Base-by-base conservation (phyloP, 371 early-diverging fungal genomes). In the Entomophthora muscae region DNA sequence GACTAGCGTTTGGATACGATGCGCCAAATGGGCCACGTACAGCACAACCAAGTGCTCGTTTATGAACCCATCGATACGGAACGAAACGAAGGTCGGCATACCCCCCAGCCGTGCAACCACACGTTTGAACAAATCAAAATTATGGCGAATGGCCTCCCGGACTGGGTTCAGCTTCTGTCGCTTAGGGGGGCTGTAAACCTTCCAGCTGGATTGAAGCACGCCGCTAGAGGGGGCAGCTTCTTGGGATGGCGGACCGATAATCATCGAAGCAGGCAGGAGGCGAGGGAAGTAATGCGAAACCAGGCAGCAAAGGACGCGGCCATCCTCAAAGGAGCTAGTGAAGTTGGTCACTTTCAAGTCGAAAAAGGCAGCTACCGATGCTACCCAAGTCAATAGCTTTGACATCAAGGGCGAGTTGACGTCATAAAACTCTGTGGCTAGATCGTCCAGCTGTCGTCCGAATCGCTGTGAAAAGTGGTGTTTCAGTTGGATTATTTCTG, bases 61-160 rank as follows among this genome's bases (percentile, higher is more conserved):
- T 12, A 58, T 58, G 31, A 10, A 3, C 7, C 59, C 59, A 30
- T 58, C 21, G 31, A 23, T 13, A 10, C 59, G 26, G 31, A 58
- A 32, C 12, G 59, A 30, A 28, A 31, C 23, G 22, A 58, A 58
- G 22, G 27, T 17, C 24, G 59, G 59, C 21, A 58, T 30, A 32
- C 30, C 59, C 13, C 30, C 59, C 24, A 58, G 59, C 21, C 26
- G 59, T 13, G 10, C 21, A 22, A 22, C 21, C 21, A 30, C 30
- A 21, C 28, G 28, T 58, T 58, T 58, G 31, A 58, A 30, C 30
- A 58, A 23, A 31, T 58, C 59, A 58, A 58, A 58, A 22, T 58
- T 58, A 32, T 58, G 28, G 3, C 3, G 12, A 27, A 58, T 22
- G 24, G 59, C 59, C 30, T 58, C 59, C 24, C 59, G 27, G 13